Evolutionary conservation across 2,329 filamentous ascomycete genomes (phyloP), one percentile per base, ranked within the genome.

Genomic region (Chalaropsis ovoidea): DNA sequence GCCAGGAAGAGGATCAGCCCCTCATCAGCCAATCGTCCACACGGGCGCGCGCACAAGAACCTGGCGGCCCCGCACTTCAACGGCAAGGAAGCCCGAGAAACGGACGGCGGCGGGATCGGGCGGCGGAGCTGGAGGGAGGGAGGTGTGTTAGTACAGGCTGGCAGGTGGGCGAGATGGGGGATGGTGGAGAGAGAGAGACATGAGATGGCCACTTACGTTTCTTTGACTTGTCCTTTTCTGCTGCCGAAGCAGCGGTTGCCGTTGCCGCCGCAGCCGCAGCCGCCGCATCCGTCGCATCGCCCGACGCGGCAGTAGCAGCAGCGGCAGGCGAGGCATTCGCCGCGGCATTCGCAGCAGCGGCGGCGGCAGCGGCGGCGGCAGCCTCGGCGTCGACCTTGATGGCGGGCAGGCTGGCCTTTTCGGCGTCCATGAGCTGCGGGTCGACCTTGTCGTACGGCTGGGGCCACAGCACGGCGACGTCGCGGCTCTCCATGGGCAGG

Each of bases 401-500:
- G 0, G 84, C 75, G 0, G 88, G 87, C 43, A 92, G 77, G 0
- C 80, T 80, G 11, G 76, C 75, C 77, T 97, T 83, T 73, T 97
- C 94, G 3, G 90, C 77, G 72, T 95, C 95, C 92, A 97, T 96
- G 69, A 89, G 80, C 3, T 86, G 82, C 1, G 84, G 78, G 68
- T 86, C 80, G 66, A 97, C 80, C 52, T 80, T 74, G 56, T 88
- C 83, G 54, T 89, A 89, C 0, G 94, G 93, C 66, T 87, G 77
- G 63, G 92, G 91, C 73, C 96, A 96, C 68, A 87, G 85, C 68
- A 99, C 87, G 54, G 85, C 86, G 17, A 99, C 89, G 72, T 97
- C 94, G 69, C 94, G 85, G 70, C 90, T 94, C 76, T 99, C 94
- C 47, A 95, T 77, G 0, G 94, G 93, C 58, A 97, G 77, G 73